Base-by-base conservation (phyloP, 2,329 filamentous ascomycete genomes). In the Incumbomyces lentus region DNA sequence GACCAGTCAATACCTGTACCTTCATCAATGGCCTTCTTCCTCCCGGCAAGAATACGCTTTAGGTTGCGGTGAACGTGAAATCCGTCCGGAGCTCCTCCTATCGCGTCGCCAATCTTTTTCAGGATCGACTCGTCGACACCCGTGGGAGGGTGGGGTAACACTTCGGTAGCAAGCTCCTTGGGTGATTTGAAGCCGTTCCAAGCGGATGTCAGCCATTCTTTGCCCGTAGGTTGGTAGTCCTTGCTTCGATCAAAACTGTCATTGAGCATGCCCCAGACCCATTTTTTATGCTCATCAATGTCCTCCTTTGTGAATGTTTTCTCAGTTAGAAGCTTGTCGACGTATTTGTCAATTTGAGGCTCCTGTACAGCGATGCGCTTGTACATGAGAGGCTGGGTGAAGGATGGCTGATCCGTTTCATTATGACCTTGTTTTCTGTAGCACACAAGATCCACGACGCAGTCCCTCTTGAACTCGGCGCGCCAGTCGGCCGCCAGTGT, bases 151-250 rank as follows among this genome's bases (percentile, higher is more conserved):
- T 98, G 92, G 42, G 90, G 89, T 43, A 98, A 75, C 38, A 96
- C 81, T 72, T 98, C 92, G 18, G 83, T 92, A 29, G 90, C 89
- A 53, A 98, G 75, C 57, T 98, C 92, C 75, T 95, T 96, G 60
- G 92, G 92, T 29, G 89, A 94, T 74, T 96, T 96, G 81, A 98
- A 96, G 52, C 90, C 90, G 71, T 98, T 94, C 92, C 92, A 98
- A 47, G 92, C 90, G 43, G 89, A 95, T 7, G 92, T 96, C 58
- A 95, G 81, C 92, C 92, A 98, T 70, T 98, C 92, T 72, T 95
- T 94, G 55, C 89, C 86, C 34, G 86, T 93, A 38, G 92, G 87
- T 67, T 90, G 84, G 70, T 98, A 98, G 61, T 98, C 90, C 70
- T 93, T 96, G 69, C 89, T 95, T 69, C 90, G 88, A 60, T 87